phyloP scores from a whole-genome alignment of 2,329 filamentous ascomycete genomes.

The Xylariales sp. region DNA sequence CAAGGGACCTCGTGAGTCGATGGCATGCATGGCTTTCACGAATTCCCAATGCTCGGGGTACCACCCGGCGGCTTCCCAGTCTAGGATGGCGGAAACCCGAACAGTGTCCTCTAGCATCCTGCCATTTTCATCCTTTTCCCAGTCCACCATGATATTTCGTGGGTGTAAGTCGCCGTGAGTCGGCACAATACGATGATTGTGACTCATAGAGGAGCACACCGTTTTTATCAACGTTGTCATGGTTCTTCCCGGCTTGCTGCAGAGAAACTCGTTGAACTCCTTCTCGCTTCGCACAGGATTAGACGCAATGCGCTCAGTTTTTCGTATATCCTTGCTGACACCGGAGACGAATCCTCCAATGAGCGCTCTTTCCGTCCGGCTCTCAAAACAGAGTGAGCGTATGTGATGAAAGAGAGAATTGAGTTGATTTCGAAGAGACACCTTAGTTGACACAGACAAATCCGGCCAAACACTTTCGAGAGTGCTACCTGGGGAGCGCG shows the following conservation, averaged over 20 bases:
- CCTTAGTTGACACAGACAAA: slow-evolving; percentile 4
- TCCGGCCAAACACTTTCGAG: slow-evolving; percentile 16
- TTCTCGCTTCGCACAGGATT: slow-evolving; percentile 6
- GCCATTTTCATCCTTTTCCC: slow-evolving; percentile 4
- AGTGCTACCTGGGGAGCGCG: slow-evolving; percentile 4
- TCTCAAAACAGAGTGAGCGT: slow-evolving; percentile 5
- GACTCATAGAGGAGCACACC: slow-evolving; percentile 1
- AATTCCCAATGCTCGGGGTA: slow-evolving; percentile 14
- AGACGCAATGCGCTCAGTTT: slow-evolving; percentile 4
- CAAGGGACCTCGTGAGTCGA: slow-evolving; percentile 4
- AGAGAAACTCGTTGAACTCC: slow-evolving; percentile 16
- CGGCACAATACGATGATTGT: slow-evolving; percentile 5
- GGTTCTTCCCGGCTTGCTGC: slow-evolving; percentile 1
- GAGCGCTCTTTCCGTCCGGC: no score
- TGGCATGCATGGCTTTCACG: slow-evolving; percentile 13
- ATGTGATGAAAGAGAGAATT: slow-evolving; percentile 8
- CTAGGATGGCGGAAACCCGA: slow-evolving; percentile 3
- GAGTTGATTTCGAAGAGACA: slow-evolving; percentile 14
- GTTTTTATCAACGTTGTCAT: background rate
- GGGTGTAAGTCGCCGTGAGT: no score
- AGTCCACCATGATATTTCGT: background rate
- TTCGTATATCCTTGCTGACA: slow-evolving; percentile 15
- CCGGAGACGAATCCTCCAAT: background rate
- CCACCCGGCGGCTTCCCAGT: slow-evolving; percentile 11
- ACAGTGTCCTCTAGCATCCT: slow-evolving; percentile 14